These are phyloP conservation scores for Russula sp. DNA, from an alignment of 768 basidiomycete genomes.

Conservation along the genomic window DNA sequence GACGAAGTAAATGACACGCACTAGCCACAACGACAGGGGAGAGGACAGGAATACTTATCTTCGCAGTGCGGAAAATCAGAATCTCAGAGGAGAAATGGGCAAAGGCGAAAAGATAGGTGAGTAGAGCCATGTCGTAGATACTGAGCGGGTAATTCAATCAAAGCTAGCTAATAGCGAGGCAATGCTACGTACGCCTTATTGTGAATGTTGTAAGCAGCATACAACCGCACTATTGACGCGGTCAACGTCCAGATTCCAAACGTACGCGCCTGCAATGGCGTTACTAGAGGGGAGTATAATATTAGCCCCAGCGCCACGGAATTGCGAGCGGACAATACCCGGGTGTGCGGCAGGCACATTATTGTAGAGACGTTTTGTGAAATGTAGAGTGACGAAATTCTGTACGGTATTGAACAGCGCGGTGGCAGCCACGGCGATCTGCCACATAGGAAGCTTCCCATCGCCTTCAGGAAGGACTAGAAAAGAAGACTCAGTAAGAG, in stretches of 20 bases:
- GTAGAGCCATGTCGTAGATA: conserved; percentile 83
- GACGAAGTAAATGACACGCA: conserved; percentile 45
- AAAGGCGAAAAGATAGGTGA: conserved; percentile 88
- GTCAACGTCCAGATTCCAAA: conserved; percentile 92
- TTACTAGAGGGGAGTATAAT: conserved; percentile 59
- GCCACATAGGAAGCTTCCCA: conserved; percentile 85
- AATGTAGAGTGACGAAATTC: conserved; percentile 71
- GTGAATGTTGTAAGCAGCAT: conserved; percentile 87
- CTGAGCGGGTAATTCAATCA: conserved; percentile 42
- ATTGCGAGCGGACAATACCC: conserved; percentile 22
- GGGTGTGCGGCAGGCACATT: conserved; percentile 37
- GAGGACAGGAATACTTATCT: conserved; percentile 54
- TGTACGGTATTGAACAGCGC: conserved; percentile 86
- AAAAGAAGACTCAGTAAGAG: neutral
- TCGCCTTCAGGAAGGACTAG: conserved; percentile 60
- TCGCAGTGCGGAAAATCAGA: conserved; percentile 76
- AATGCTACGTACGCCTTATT: conserved; percentile 62
- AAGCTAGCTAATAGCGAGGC: neutral
- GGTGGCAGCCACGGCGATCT: conserved; percentile 71
- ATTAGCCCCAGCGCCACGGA: neutral
- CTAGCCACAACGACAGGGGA: conserved; percentile 84
- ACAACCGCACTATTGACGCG: conserved; percentile 75
- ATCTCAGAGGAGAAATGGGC: conserved; percentile 86
- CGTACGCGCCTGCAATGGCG: conserved; percentile 79
- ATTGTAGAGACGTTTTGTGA: conserved; percentile 77